Evolutionary conservation across 768 basidiomycete genomes (phyloP), one percentile per base, ranked within the genome.

Genomic region (Boletellus ananiceps): DNA sequence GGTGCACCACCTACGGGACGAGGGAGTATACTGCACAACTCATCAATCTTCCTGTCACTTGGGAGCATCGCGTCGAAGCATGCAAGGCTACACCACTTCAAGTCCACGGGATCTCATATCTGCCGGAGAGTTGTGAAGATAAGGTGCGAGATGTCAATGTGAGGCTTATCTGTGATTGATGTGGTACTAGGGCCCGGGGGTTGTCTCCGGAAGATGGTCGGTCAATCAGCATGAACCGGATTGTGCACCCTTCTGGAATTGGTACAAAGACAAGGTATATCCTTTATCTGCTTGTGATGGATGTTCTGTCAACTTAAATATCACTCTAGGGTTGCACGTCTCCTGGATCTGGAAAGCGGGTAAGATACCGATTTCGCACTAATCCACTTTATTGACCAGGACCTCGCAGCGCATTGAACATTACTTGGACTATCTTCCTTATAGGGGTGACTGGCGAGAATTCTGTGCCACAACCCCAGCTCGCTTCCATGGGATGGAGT

Each of bases 381-480:
- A 0, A 19, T 19, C 5, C 2, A 37, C 13, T 23, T 23, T 50
- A 9, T 32, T 31, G 11, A 33, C 16, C 8, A 2, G 12, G 16
- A n/a, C 8, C 3, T 14, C 1, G 1, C 41, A 69, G 66, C 58
- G 57, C 23, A 59, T 68, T 44, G 65, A 69, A 18, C 60, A 65
- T 2, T 63, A 55, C 38, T 42, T 70, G 8, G 58, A 61, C n/a
- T 61, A 64, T 14, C 56, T 70, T 14, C 66, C 61, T 7, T 3
- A 5, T 7, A 63, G 66, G 6, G 44, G 57, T 14, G 60, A 63
- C 21, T 70, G 67, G 67, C 52, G 55, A 9, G 57, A 61, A 40
- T 64, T 69, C 40, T 69, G 68, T 42, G 62, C 68, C 13, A 67
- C 67, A 7, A 69, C 68, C 1, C 68, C 68, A 0, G 60, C 47